Base-by-base conservation (phyloP, 2,329 filamentous ascomycete genomes). In the Capronia epimyces region DNA sequence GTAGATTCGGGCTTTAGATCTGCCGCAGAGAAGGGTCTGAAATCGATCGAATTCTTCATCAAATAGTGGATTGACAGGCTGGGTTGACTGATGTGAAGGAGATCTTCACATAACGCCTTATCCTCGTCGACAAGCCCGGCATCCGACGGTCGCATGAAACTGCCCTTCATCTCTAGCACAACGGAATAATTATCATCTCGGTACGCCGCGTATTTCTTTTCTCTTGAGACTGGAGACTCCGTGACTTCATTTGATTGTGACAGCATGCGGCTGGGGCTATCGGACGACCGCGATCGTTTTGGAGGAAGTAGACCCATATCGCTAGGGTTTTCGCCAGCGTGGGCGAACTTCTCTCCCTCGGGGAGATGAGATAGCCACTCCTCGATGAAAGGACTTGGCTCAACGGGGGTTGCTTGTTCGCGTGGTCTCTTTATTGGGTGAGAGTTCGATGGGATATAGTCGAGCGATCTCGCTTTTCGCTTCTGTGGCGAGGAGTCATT, bases 61-160 rank as follows among this genome's bases (percentile, higher is more conserved):
- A 46, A 50, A 46, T 7, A 46, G 31, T 13, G 34, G 31, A 39
- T 46, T 21, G 12, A 21, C 21, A 27, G 48, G 48, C 24, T 43
- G 5, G 46, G 46, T 18, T 49, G 46, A n/a, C 20, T 34, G 15
- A 39, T 39, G 10, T 5, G 8, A 22, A 43, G 21, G 21, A 49
- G 40, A 15, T 43, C 27, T n/a, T 34, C 27, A 16, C 10, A 36
- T 3, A 36, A 21, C 15, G 5, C 16, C 32, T 36, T 36, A 6
- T 46, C 22, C 12, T 40, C 37, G 2, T 39, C 18, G 7, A 39
- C 31, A 21, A 50, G 44, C n/a, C 44, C 44, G 8, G 50, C 22
- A 3, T 44, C 13, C 10, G 47, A 57, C 32, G 31, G 40, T 2
- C 52, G 47, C 52, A 55, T 57, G 27, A 51, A 57, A 48, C 51